Conservation (phyloP, 768 basidiomycete species). For the Amanita phalloides region DNA sequence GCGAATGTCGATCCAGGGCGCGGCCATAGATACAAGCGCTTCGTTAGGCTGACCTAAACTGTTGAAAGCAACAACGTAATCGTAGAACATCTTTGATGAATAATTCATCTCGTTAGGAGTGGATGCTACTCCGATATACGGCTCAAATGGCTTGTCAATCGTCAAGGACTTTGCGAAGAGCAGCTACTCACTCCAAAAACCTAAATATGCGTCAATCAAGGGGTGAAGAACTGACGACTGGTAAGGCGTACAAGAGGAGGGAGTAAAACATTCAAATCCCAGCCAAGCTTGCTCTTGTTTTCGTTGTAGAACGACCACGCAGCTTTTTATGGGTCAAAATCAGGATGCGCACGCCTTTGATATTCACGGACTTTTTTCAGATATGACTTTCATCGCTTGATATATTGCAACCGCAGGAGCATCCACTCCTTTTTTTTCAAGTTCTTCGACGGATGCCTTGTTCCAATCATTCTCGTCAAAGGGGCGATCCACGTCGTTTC, state of each 20-base stretch:
- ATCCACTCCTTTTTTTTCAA: conserved; percentile 37
- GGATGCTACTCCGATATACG: conserved; percentile 28
- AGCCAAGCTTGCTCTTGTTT: conserved; percentile 15
- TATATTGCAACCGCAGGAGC: conserved; percentile 35
- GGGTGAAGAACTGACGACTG: no score
- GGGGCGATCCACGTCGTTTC: conserved; percentile 20
- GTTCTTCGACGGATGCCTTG: conserved; percentile 29
- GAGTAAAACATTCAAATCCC: conserved; percentile 43
- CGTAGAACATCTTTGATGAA: conserved; percentile 22
- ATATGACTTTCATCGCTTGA: conserved; percentile 52
- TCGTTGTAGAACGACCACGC: conserved; percentile 30
- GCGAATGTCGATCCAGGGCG: conserved; percentile 34
- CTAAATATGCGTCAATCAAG: conserved; percentile 9
- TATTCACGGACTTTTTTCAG: conserved; percentile 37
- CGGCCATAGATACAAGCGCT: conserved; percentile 6
- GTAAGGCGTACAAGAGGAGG: conserved; percentile 38
- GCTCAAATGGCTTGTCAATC: conserved; percentile 9
- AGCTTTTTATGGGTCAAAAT: conserved; percentile 17
- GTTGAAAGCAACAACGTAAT: conserved; percentile 12
- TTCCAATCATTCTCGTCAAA: conserved; percentile 51
- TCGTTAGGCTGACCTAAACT: conserved; percentile 11
- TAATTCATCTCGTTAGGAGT: conserved; percentile 25
- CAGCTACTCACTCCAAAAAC: conserved; percentile 15
- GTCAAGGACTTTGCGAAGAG: background rate
- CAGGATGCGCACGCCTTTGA: background rate